A percentile compares a stretch with the other conserved stretches of the same genome.
Conservation (phyloP, 2,329 filamentous ascomycete species). For the Paraphaeosphaeria minitans region DNA sequence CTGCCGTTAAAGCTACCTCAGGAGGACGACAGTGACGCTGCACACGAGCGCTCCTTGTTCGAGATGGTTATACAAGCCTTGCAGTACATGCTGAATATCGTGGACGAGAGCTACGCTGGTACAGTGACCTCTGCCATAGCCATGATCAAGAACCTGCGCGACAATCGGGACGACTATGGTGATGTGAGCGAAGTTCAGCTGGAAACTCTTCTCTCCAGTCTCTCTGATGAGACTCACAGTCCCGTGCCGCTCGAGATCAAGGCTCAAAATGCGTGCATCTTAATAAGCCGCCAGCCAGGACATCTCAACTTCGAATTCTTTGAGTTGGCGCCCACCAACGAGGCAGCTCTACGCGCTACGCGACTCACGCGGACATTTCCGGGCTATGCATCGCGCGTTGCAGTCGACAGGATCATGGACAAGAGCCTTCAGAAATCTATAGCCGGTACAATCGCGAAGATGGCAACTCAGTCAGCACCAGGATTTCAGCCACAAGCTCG, state of each 20-base stretch:
- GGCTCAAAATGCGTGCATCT: constrained; percentile 52
- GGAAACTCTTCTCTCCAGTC: constrained; percentile 18
- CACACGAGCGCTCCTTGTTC: constrained; percentile 10
- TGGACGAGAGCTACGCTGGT: neutral
- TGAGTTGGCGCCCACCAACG: constrained; percentile 50
- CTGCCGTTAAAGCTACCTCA: constrained; percentile 55
- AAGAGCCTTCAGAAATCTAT: constrained; percentile 12
- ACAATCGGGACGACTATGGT: neutral
- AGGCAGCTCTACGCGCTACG: constrained; percentile 40
- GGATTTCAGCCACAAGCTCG: constrained; percentile 37
- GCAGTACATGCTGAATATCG: neutral
- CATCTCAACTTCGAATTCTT: constrained; percentile 48
- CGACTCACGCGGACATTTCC: constrained; percentile 52
- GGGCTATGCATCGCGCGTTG: constrained; percentile 42
- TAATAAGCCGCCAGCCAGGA: constrained; percentile 36
- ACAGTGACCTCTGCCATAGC: neutral
- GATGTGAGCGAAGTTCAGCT: constrained; percentile 1
- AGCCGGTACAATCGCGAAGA: constrained; percentile 27
- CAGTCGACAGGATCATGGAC: constrained; percentile 20
- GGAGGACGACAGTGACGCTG: constrained; percentile 22
- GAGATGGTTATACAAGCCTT: neutral
- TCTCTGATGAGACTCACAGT: constrained; percentile 10
- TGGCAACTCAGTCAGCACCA: constrained; percentile 24
- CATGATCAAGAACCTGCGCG: neutral
- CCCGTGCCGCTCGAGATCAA: constrained; percentile 46